Evolutionary conservation across 805 yeast genomes (phyloP), one percentile per base, ranked within the genome.

Genomic region (Lipomyces oligophaga): DNA sequence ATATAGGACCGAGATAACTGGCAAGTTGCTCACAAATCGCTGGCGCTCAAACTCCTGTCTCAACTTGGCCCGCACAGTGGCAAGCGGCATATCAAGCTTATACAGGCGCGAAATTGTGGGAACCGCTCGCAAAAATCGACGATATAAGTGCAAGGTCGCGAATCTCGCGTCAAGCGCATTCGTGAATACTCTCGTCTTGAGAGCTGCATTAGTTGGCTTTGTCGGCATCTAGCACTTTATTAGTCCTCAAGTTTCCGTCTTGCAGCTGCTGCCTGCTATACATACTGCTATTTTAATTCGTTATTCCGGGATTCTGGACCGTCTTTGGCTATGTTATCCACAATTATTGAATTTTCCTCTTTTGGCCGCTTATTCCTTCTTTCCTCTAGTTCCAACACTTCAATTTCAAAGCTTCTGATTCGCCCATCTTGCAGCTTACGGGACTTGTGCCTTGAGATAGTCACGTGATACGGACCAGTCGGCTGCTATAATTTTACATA

Each of bases 31-130:
- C 42, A 85, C 86, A 62, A 72, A 85, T 62, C 95, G 75, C 62
- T 85, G 76, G 70, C 94, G 81, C 68, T 86, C 95, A 58, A 86
- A 86, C 67, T 86, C 93, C 67, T 85, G 93, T 75, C 95, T 80
- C 57, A 86, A 76, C 69, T 83, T 84, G 47, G 95, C 84, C 67
- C 86, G 80, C 48, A 85, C 81, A 52, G 78, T 75, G 32, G 90
- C 80, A 8, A 83, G 79, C 26, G 95, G 90, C 72, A 83, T 76
- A 65, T 83, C 85, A 65, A 82, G 69, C 64, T 80, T 85, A 63
- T 83, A 82, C 58, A 79, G 69, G 68, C 81, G 79, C 57, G 78
- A 76, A 60, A 78, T 69, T 39, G 73, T 75, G 46, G 73, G 80
- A 65, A 68, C 61, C 60, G 60, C 76, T 71, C 81, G 78, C 61